A percentile compares a stretch with the other conserved stretches of the same genome.
These are phyloP conservation scores for Candida stauntonica DNA, from an alignment of 805 yeast species.

Conservation along the genomic window DNA sequence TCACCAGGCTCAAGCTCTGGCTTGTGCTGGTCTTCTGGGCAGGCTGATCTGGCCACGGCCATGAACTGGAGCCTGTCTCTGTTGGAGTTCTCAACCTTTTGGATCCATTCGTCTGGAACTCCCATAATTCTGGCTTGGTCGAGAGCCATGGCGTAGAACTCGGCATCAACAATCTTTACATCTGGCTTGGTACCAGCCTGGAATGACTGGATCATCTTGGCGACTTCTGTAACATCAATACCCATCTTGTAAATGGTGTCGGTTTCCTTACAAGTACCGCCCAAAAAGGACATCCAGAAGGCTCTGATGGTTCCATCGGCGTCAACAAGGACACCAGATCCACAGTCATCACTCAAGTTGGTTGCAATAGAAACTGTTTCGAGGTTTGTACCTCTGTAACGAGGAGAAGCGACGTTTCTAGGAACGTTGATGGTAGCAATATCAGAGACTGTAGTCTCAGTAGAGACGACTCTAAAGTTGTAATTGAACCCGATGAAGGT, in stretches of 20 bases:
- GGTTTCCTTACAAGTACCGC: conserved; percentile 56
- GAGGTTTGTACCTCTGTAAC: conserved; percentile 80
- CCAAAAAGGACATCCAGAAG: conserved; percentile 79
- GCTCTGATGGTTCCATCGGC: conserved; percentile 77
- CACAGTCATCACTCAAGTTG: conserved; percentile 65
- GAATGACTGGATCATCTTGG: conserved; percentile 51
- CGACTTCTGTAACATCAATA: conserved; percentile 65
- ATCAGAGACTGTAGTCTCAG: conserved; percentile 74
- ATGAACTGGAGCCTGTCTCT: conserved; percentile 70
- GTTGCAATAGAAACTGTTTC: conserved; percentile 77
- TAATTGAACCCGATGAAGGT: conserved; percentile 79
- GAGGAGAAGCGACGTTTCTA: conserved; percentile 60
- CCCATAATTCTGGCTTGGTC: conserved; percentile 79
- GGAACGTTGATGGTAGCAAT: conserved; percentile 73
- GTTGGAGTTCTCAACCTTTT: conserved; percentile 55
- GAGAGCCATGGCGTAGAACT: conserved; percentile 62
- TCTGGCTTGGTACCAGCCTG: conserved; percentile 51
- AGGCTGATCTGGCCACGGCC: conserved; percentile 64
- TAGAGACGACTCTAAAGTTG: conserved; percentile 62
- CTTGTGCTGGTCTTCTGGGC: conserved; percentile 34
- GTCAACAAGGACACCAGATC: conserved; percentile 75
- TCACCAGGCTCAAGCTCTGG: conserved; percentile 56
- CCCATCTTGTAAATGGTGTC: conserved; percentile 73
- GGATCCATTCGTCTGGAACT: conserved; percentile 83
- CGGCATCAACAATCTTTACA: conserved; percentile 72